Percentiles rank a stretch among this genome's conserved stretches.
Evolutionary conservation across 768 basidiomycete species (phyloP).

Genomic region (Trichaptum fuscoviolaceum): DNA sequence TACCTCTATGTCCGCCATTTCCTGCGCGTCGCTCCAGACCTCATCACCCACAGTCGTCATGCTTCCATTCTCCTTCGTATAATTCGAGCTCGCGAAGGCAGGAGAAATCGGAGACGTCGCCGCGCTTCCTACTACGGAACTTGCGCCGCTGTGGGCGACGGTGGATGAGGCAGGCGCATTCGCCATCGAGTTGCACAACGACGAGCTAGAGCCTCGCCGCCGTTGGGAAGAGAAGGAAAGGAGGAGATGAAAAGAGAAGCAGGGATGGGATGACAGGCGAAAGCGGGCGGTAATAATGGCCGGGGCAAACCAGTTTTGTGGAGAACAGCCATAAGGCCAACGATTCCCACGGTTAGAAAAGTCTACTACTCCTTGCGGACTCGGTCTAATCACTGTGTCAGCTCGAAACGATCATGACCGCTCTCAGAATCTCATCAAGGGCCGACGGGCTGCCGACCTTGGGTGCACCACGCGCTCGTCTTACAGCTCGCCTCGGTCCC

Average conservation of each 20-base stretch:
- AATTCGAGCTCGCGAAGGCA: neutral
- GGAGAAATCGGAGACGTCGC: neutral
- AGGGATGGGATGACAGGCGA: neutral
- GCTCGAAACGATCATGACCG: neutral
- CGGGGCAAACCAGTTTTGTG: neutral
- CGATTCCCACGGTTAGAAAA: neutral
- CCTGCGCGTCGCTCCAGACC: constrained; percentile 33
- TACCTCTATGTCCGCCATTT: constrained; percentile 29
- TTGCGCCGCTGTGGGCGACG: neutral
- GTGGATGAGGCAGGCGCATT: neutral
- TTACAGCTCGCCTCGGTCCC: too few species aligned
- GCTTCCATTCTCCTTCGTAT: neutral
- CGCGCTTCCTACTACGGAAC: neutral
- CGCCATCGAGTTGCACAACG: neutral
- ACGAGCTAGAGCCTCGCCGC: neutral
- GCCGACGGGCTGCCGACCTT: neutral
- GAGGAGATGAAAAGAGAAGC: neutral
- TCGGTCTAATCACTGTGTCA: neutral
- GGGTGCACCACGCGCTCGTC: too few species aligned
- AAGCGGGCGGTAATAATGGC: neutral
- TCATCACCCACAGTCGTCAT: constrained; percentile 20
- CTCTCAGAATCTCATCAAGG: neutral
- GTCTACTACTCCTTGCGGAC: too few species aligned
- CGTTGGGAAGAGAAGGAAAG: neutral
- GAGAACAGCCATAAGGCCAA: neutral